These are phyloP conservation scores for Talaromyces sp. DNA, from an alignment of 2,329 filamentous ascomycete genomes.

Conservation along the genomic window DNA sequence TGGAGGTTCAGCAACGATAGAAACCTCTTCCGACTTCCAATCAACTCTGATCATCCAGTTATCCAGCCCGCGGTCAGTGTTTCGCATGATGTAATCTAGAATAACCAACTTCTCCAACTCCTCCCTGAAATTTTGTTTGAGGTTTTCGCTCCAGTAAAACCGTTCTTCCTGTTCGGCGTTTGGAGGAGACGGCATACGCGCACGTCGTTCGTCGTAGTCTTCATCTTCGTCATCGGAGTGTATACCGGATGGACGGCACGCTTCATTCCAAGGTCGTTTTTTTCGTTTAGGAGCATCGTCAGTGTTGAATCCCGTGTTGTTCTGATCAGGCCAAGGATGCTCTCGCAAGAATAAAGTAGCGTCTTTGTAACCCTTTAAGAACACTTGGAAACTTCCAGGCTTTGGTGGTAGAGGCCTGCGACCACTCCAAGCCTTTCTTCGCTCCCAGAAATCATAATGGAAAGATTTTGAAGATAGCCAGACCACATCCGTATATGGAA, in stretches of 20 bases:
- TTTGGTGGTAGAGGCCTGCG: conserved; percentile 85
- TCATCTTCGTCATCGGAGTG: conserved; percentile 62
- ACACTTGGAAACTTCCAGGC: conserved; percentile 94
- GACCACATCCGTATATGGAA: conserved; percentile 95
- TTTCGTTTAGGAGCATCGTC: conserved; percentile 66
- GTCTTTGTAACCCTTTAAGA: conserved; percentile 94
- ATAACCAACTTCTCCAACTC: conserved; percentile 97
- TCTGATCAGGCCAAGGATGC: conserved; percentile 94
- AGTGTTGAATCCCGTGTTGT: conserved; percentile 65
- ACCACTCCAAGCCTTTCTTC: conserved; percentile 81
- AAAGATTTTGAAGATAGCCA: conserved; percentile 94
- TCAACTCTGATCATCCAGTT: conserved; percentile 99
- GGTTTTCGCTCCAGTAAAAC: conserved; percentile 80
- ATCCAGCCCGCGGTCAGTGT: conserved; percentile 92
- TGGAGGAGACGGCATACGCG: conserved; percentile 44
- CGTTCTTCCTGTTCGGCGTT: conserved; percentile 48
- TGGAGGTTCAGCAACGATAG: conserved; percentile 81
- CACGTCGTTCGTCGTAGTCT: conserved; percentile 38
- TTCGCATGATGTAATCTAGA: conserved; percentile 97
- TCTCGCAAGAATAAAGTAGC: conserved; percentile 93
- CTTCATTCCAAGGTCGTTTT: conserved; percentile 75
- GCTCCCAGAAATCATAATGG: conserved; percentile 97
- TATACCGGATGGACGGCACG: conserved; percentile 67
- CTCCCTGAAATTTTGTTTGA: conserved; percentile 91
- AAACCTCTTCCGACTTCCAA: conserved; percentile 75